A percentile compares a stretch with the other conserved stretches of the same genome.
These are phyloP conservation scores for Lenzites betulinus DNA, from an alignment of 768 basidiomycete species.

Conservation along the genomic window DNA sequence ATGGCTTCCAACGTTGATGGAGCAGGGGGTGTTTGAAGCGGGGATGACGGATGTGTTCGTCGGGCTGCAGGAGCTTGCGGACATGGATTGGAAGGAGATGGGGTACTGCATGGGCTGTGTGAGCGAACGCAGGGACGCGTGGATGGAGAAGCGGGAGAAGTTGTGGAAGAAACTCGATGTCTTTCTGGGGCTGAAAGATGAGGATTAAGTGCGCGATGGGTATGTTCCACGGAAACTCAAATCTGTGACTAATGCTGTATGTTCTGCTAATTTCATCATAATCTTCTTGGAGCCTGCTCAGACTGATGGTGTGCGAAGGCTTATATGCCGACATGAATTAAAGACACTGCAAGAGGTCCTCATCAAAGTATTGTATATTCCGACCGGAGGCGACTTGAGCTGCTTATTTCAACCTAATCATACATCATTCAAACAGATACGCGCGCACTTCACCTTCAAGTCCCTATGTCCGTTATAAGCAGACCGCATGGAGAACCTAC, in stretches of 20 bases:
- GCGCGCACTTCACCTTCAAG: too few relatives aligned
- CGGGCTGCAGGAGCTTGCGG: conserved; percentile 36
- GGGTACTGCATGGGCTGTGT: conserved; percentile 42
- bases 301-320: too few relatives aligned
- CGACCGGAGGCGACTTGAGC: too few relatives aligned
- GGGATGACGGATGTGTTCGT: conserved; percentile 38
- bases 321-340: too few relatives aligned
- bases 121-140: conserved; percentile 29
- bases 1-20: conserved; percentile 24
- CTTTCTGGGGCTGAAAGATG: conserved; percentile 28
- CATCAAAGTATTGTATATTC: too few relatives aligned
- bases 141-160: conserved; percentile 33
- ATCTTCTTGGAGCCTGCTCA: too few relatives aligned
- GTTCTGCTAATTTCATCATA: too few relatives aligned
- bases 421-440: too few relatives aligned
- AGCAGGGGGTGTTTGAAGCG: conserved; percentile 30
- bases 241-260: not conserved
- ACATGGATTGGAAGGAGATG: conserved; percentile 31
- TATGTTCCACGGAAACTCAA: not conserved
- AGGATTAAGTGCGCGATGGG: not conserved
- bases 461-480: too few relatives aligned
- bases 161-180: conserved; percentile 35
- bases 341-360: too few relatives aligned
- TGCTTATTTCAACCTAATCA: too few relatives aligned
- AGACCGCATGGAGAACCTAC: too few relatives aligned